Evolutionary conservation across 2,329 filamentous ascomycete genomes (phyloP).

Genomic region (Colletotrichum neosansevieriae): DNA sequence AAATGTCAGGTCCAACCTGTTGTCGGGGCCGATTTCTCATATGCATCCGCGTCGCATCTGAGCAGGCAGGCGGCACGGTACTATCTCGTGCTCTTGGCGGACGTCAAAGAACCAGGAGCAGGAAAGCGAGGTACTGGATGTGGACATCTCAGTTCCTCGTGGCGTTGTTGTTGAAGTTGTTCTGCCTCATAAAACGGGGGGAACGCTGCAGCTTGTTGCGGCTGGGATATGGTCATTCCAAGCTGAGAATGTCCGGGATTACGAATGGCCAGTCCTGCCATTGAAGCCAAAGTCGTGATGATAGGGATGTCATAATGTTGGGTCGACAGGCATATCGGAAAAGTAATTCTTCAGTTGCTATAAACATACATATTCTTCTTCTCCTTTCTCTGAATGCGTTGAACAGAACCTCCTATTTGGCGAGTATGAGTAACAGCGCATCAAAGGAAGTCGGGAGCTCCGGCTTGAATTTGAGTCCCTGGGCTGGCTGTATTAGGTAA

Average conservation of each 20-base stretch:
- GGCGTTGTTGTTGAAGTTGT: slow-evolving; percentile 25
- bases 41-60: slow-evolving; percentile 7
- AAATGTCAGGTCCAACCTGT: slow-evolving; percentile 12
- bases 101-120: neutral
- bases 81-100: slow-evolving; percentile 15
- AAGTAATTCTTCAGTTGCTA: too few species aligned
- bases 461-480: too few species aligned
- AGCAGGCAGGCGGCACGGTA: neutral
- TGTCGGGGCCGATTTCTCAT: slow-evolving; percentile 12
- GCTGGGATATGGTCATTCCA: slow-evolving; percentile 20
- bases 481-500: too few species aligned
- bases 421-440: too few species aligned
- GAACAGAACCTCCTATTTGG: too few species aligned
- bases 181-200: slow-evolving; percentile 11
- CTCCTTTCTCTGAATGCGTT: too few species aligned
- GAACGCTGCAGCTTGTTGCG: slow-evolving; percentile 1
- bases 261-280: slow-evolving; percentile 26
- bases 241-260: neutral
- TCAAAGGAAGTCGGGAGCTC: too few species aligned
- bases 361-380: too few species aligned
- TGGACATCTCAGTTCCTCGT: slow-evolving; percentile 30
- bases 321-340: too few species aligned
- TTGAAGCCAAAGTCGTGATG: neutral
- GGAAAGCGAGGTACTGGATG: neutral
- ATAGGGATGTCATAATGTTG: too few species aligned